Evolutionary conservation across 202 grass and related monocot species (phyloP).

Genomic region (Carex sylvatica): DNA sequence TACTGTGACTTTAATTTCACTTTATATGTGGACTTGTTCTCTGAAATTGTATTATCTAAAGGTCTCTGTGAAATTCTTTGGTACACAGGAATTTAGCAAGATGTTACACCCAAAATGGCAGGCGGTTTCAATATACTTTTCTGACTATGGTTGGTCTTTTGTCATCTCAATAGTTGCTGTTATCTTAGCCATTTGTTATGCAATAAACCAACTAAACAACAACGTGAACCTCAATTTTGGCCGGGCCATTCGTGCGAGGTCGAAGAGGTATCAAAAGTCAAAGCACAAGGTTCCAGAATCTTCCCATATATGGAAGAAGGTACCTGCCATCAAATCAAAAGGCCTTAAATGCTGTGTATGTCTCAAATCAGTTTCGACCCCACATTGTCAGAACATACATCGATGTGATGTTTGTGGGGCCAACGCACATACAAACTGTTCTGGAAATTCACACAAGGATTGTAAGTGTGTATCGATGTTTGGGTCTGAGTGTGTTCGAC

Average conservation of each 20-base stretch:
- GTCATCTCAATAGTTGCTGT: constrained; percentile 27
- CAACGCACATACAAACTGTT: constrained; percentile 68
- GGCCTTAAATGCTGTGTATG: constrained; percentile 84
- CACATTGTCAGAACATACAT: constrained; percentile 40
- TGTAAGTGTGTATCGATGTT: constrained; percentile 90
- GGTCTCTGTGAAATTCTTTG: neutral
- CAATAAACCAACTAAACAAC: constrained; percentile 61
- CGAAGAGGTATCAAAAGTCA: constrained; percentile 64
- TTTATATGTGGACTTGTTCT: neutral
- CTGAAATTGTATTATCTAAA: neutral
- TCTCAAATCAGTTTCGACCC: constrained; percentile 55
- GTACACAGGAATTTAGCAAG: constrained; percentile 27
- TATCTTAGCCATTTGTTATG: constrained; percentile 49
- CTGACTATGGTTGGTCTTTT: constrained; percentile 41
- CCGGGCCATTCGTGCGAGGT: constrained; percentile 58
- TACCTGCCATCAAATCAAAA: constrained; percentile 46
- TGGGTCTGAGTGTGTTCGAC: constrained; percentile 59
- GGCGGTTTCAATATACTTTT: constrained; percentile 30
- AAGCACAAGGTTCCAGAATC: constrained; percentile 59
- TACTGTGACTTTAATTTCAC: neutral
- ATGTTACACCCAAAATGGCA: constrained; percentile 57
- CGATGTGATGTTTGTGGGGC: constrained; percentile 79
- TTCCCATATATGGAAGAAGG: constrained; percentile 76
- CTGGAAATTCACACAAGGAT: constrained; percentile 68
- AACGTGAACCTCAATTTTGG: constrained; percentile 76